Evolutionary conservation across 768 basidiomycete species (phyloP).

Genomic region (Leccinum broughii): DNA sequence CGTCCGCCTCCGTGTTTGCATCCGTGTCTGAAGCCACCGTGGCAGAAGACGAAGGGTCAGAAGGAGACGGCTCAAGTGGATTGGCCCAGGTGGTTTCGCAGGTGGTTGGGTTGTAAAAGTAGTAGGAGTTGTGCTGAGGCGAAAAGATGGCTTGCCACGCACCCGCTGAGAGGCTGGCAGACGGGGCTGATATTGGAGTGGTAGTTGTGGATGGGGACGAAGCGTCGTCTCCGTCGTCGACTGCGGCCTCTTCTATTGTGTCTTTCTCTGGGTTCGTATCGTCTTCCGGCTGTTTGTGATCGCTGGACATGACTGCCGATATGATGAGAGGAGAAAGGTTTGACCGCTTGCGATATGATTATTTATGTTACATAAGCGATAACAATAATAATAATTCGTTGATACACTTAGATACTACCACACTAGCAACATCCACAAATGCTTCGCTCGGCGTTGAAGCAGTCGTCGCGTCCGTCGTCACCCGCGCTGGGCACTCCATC

Average conservation of each 20-base stretch:
- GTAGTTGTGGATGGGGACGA: constrained; percentile 8
- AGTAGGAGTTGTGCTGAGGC: constrained; percentile 76
- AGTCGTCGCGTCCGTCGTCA: constrained; percentile 32
- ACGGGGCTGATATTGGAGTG: constrained; percentile 10
- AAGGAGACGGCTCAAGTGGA: constrained; percentile 51
- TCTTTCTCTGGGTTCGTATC: constrained; percentile 6
- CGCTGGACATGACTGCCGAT: constrained; percentile 13
- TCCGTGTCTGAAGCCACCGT: constrained; percentile 18
- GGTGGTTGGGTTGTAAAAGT: constrained; percentile 77
- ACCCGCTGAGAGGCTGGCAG: constrained; percentile 26
- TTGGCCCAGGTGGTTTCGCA: constrained; percentile 85
- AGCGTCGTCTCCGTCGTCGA: constrained; percentile 7
- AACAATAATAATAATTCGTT: background rate
- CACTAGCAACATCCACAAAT: constrained; percentile 14
- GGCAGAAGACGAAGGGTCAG: constrained; percentile 25
- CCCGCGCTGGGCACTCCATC: constrained; percentile 17
- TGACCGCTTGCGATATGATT: background rate
- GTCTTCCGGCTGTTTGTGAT: constrained; percentile 1
- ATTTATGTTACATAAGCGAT: background rate
- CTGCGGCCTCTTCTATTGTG: constrained; percentile 1
- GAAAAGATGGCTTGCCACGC: constrained; percentile 85
- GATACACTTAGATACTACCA: constrained; percentile 4
- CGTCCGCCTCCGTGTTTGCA: constrained; percentile 25
- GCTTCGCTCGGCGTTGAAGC: constrained; percentile 59
- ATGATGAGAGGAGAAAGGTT: background rate